Percentiles rank a stretch among this genome's conserved stretches.
Evolutionary conservation across 352 stramenopile species (phyloP).

Genomic region (Globisporangium parvum): DNA sequence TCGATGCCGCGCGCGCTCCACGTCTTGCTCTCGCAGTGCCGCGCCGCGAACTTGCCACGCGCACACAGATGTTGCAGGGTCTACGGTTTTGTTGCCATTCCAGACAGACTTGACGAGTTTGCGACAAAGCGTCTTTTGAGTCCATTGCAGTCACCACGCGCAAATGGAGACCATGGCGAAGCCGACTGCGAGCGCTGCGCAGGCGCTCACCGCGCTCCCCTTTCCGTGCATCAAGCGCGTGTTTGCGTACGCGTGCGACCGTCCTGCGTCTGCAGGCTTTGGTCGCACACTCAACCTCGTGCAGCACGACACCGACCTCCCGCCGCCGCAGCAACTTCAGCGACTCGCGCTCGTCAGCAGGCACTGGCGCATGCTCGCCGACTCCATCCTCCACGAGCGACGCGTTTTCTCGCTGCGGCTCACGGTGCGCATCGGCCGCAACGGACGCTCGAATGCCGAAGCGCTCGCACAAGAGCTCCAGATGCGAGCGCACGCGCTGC

Average conservation of each 20-base stretch:
- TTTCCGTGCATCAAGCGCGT: conserved; percentile 6
- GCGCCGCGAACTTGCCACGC: not conserved
- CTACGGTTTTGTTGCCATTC: too few relatives aligned
- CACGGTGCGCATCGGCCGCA: not conserved
- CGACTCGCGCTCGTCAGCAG: conserved; percentile 1
- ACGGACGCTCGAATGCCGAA: not conserved
- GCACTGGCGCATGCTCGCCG: not conserved
- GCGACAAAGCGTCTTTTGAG: too few relatives aligned
- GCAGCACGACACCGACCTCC: conserved; percentile 1
- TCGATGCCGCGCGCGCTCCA: not conserved
- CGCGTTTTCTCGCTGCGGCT: not conserved
- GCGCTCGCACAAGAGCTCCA: not conserved
- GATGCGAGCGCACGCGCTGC: not conserved
- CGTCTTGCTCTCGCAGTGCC: not conserved
- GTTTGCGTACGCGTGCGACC: conserved; percentile 4
- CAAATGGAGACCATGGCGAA: too few relatives aligned
- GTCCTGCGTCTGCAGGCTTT: not conserved
- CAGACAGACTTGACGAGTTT: too few relatives aligned
- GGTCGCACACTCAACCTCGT: not conserved
- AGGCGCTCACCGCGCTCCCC: not conserved
- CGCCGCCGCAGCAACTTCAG: not conserved
- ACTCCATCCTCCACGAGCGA: not conserved
- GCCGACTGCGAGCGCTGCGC: too few relatives aligned
- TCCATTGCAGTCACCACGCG: too few relatives aligned
- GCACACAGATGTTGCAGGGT: conserved; percentile 10